Evolutionary conservation across 768 basidiomycete genomes (phyloP), one percentile per base, ranked within the genome.

Genomic region (Trametes gibbosa): DNA sequence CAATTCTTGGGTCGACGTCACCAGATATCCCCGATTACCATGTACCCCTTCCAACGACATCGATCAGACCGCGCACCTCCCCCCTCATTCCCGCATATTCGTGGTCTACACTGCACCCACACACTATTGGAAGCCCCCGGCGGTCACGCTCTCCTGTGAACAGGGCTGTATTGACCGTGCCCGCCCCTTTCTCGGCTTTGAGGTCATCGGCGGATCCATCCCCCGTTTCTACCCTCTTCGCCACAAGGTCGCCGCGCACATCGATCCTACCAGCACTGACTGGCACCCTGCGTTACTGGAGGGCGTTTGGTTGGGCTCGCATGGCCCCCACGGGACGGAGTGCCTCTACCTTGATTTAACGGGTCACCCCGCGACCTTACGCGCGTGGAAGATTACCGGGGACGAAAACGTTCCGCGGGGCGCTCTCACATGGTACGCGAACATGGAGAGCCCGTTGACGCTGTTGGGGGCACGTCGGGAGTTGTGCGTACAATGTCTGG

Each of bases 361-460:
- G 23, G 32, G 45, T 21, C 35, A 12, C 14, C 12, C 37, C 2
- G 9, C n/a, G 7, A 29, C 39, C n/a, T 46, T 66, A n/a, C 49
- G 49, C 8, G 65, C 54, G 2, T 47, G 56, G 51, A 66, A 66
- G 40, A 53, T 66, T 34, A 66, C 62, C 0, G 65, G 65, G 16
- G 65, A 66, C 46, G 62, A 63, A 45, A 62, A 66, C 53, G 65
- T 66, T 12, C 65, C 65, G 17, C 48, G 65, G 1, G 65, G 65
- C 2, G 59, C 59, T 1, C n/a, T 61, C 14, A 63, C 56, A 27
- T 66, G 62, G 59, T 32, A 43, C 37, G 61, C 40, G 37, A 40
- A 37, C 37, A 29, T 48, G 16, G 14, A 42, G 19, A 42, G 9
- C 14, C 25, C 47, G 13, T 29, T 9, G 13, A 21, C 17, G 0